A percentile compares a stretch with the other conserved stretches of the same genome.
Conservation (phyloP, 805 yeast species). For the Blastobotrys attinorum region DNA sequence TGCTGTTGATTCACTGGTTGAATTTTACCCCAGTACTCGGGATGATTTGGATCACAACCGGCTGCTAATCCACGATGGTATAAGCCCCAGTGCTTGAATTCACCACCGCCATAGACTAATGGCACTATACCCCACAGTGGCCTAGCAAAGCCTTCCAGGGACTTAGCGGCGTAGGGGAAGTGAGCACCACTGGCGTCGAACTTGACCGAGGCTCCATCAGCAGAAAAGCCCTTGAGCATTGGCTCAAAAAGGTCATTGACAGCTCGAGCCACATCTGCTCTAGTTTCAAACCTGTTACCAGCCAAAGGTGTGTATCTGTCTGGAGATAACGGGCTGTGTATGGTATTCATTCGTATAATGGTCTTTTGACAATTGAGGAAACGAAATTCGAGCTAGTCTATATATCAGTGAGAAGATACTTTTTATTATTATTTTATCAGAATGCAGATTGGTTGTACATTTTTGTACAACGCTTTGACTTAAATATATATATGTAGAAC, state of each 20-base stretch:
- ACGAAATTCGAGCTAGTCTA: too few species aligned
- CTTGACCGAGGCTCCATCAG: constrained; percentile 14
- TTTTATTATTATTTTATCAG: too few species aligned
- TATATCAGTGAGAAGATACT: too few species aligned
- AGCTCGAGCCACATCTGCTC: constrained; percentile 12
- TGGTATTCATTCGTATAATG: neutral
- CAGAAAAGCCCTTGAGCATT: constrained; percentile 13
- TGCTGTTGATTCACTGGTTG: constrained; percentile 19
- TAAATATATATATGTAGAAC: too few species aligned
- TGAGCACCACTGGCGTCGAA: constrained; percentile 22
- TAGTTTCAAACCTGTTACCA: constrained; percentile 9
- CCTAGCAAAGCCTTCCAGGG: constrained; percentile 27
- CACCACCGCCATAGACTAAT: constrained; percentile 18
- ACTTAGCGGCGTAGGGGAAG: constrained; percentile 22
- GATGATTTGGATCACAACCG: constrained; percentile 25
- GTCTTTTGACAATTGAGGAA: too few species aligned
- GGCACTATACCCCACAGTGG: constrained; percentile 30
- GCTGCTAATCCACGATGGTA: constrained; percentile 23
- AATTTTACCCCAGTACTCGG: constrained; percentile 26
- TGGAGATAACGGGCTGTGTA: neutral
- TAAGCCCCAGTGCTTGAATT: constrained; percentile 22
- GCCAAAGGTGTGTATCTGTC: constrained; percentile 9
- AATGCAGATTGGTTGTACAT: too few species aligned
- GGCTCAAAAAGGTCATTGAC: constrained; percentile 12
- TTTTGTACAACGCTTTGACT: too few species aligned